phyloP scores from a whole-genome alignment of 805 yeast genomes.

The Cyberlindnera maritima region DNA sequence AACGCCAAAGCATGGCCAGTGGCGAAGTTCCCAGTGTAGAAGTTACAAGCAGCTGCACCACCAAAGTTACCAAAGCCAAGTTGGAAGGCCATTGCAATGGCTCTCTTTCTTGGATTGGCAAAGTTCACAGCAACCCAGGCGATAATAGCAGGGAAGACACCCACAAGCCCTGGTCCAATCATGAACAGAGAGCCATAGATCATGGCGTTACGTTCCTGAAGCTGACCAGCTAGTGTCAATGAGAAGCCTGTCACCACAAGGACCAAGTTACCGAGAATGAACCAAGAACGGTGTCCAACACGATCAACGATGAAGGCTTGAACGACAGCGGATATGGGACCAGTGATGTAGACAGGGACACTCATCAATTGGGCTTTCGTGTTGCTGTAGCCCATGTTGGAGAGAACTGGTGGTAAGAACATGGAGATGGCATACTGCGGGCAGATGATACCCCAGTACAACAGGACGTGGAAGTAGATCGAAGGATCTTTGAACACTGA shows the following conservation, averaged over 20 bases:
- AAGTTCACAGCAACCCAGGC: conserved; percentile 39
- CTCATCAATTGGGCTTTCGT: conserved; percentile 30
- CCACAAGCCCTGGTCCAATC: conserved; percentile 31
- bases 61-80: conserved; percentile 39
- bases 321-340: conserved; percentile 13
- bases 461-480: conserved; percentile 11
- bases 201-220: conserved; percentile 24
- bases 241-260: conserved; percentile 35
- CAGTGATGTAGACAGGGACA: conserved; percentile 18
- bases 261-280: conserved; percentile 25
- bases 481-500: conserved; percentile 15
- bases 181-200: conserved; percentile 34
- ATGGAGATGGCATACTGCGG: conserved; percentile 20
- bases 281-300: conserved; percentile 31
- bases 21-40: conserved; percentile 31
- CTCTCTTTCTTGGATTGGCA: conserved; percentile 35
- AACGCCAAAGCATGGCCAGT: conserved; percentile 34
- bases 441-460: conserved; percentile 16
- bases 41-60: conserved; percentile 36
- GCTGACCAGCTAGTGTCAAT: conserved; percentile 29
- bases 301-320: conserved; percentile 19
- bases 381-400: conserved; percentile 12
- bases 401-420: conserved; percentile 20
- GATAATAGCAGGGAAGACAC: conserved; percentile 34
- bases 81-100: conserved; percentile 39